Conservation (phyloP, 2,329 filamentous ascomycete species). For the Fusarium sp. region DNA sequence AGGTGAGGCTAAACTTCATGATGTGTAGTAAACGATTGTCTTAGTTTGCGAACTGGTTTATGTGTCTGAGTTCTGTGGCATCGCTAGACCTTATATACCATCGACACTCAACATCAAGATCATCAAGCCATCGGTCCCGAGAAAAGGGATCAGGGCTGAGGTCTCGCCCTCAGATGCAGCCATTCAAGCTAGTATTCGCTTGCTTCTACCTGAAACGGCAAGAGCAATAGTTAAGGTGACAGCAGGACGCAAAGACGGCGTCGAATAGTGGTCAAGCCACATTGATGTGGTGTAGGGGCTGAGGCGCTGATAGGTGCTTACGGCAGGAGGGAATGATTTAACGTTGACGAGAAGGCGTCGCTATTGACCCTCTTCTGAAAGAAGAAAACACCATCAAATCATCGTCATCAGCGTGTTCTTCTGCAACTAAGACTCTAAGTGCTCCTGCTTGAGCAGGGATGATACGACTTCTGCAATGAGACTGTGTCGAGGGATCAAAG, state of each 20-base stretch:
- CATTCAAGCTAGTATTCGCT: slow-evolving; percentile 1
- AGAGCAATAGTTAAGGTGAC: background rate
- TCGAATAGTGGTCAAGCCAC: slow-evolving; percentile 12
- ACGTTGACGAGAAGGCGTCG: slow-evolving; percentile 8
- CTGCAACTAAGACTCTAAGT: background rate
- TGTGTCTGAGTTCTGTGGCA: too few relatives aligned
- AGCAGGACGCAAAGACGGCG: background rate
- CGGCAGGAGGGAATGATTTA: background rate
- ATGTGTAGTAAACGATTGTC: background rate
- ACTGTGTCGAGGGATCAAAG: background rate
- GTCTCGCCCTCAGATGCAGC: background rate
- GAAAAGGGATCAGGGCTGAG: background rate
- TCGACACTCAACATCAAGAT: background rate
- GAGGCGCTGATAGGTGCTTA: slow-evolving; percentile 1
- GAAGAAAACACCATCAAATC: background rate
- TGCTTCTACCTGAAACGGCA: slow-evolving; percentile 9
- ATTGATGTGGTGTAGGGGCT: slow-evolving; percentile 1
- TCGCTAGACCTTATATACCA: background rate
- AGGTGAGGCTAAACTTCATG: slow-evolving; percentile 22
- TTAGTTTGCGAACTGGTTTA: background rate
- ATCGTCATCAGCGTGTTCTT: background rate
- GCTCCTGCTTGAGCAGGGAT: background rate
- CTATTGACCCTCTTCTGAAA: too few relatives aligned
- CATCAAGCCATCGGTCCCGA: background rate
- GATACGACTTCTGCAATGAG: background rate